Percentiles rank a stretch among this genome's conserved stretches.
Evolutionary conservation across 2,329 filamentous ascomycete genomes (phyloP).

Genomic region (Monosporascus sp.): DNA sequence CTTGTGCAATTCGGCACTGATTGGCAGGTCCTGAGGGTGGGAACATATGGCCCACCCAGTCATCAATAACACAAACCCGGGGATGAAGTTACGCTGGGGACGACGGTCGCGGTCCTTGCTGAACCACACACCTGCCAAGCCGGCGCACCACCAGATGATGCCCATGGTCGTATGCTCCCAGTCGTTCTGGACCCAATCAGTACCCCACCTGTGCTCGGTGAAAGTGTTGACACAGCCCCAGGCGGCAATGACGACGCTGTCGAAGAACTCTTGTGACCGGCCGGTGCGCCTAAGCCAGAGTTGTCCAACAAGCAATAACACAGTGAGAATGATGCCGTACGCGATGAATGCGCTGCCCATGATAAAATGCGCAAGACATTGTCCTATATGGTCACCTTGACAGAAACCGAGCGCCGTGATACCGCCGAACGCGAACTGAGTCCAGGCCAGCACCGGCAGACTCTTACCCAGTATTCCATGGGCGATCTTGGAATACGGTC

Average conservation of each 20-base stretch:
- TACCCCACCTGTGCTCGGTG: constrained; percentile 93
- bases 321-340: constrained; percentile 82
- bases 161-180: constrained; percentile 99
- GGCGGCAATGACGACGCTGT: constrained; percentile 81
- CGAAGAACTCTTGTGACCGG: constrained; percentile 94
- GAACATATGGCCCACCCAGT: constrained; percentile 95
- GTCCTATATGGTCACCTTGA: constrained; percentile 81
- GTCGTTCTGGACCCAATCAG: constrained; percentile 84
- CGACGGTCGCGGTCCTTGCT: constrained; percentile 76
- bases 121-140: constrained; percentile 86
- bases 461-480: constrained; percentile 82
- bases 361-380: constrained; percentile 95
- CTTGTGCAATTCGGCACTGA: constrained; percentile 82
- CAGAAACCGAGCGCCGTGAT: constrained; percentile 93
- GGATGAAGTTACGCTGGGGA: constrained; percentile 89
- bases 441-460: constrained; percentile 83
- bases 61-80: constrained; percentile 82
- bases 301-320: constrained; percentile 84
- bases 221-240: constrained; percentile 99
- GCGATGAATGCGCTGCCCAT: constrained; percentile 97
- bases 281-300: constrained; percentile 77
- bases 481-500: constrained; percentile 62
- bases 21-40: constrained; percentile 76
- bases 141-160: constrained; percentile 97
- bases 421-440: constrained; percentile 92